These are phyloP conservation scores for Petunia hybrid DNA, from an alignment of 305 asterid species.

Conservation along the genomic window DNA sequence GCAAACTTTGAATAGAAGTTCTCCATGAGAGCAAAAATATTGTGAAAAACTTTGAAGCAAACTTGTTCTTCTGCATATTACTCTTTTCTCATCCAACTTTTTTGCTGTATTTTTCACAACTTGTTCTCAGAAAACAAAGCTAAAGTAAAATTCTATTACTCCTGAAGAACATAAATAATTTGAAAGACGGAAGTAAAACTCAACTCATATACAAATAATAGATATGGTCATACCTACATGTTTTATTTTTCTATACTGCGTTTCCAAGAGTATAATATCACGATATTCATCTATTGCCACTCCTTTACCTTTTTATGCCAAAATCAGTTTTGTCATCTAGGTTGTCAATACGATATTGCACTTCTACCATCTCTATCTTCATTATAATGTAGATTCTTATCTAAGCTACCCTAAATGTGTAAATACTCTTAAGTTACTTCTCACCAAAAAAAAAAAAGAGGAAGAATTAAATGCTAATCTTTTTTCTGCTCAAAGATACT, in stretches of 20 bases:
- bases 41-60: neutral
- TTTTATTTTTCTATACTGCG: neutral
- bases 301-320: neutral
- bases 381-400: slow-evolving; percentile 7
- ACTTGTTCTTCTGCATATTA: neutral
- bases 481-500: neutral
- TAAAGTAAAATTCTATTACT: neutral
- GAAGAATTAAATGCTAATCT: slow-evolving; percentile 4
- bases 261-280: neutral
- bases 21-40: neutral
- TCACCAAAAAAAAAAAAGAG: neutral
- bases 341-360: neutral
- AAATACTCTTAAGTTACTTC: neutral
- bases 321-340: neutral
- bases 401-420: neutral
- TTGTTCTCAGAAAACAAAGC: slow-evolving; percentile 9
- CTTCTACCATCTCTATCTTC: neutral
- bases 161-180: neutral
- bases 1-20: neutral
- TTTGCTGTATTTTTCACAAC: neutral
- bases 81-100: neutral
- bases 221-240: neutral
- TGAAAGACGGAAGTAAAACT: neutral
- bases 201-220: neutral
- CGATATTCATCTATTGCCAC: neutral